Base-by-base conservation (phyloP, 2,329 filamentous ascomycete genomes). In the Stagonosporopsis vannaccii region DNA sequence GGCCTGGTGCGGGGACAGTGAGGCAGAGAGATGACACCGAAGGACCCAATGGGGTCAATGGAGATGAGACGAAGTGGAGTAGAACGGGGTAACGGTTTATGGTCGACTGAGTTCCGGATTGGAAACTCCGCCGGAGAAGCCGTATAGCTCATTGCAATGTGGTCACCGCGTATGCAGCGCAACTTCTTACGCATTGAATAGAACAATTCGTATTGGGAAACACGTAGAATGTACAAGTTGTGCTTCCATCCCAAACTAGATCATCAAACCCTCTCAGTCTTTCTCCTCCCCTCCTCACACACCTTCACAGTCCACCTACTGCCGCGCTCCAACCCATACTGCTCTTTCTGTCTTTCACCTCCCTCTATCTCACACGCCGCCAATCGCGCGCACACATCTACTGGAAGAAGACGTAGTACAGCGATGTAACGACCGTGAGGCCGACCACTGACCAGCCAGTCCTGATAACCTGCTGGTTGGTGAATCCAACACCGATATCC, bases 401-500 rank as follows among this genome's bases (percentile, higher is more conserved):
- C 51, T 28, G 59, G 26, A 69, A 47, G 53, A 74, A 67, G 28
- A 66, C 51, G 59, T 72, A 74, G 66, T 75, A 76, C 37, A 73
- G 39, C 36, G 63, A 57, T n/a, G 49, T 48, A 9, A 80, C 75
- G 42, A 81, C 76, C 58, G 80, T 86, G 67, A 86, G 62, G 3
- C 81, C 87, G 51, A 90, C 76, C 28, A 85, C 85, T 36, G 80
- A 72, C 85, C 87, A 90, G 15, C 88, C 88, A 1, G 85, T 87
- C 76, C 79, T 80, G 65, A 86, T 84, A 58, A 91, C 87, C 69
- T 83, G 79, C 76, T 83, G 79, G 73, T 90, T 90, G 68, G 79
- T 83, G 59, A 91, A 83, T 46, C 82, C 80, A 66, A 79, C 79
- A 47, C 86, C 87, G 35, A 83, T 76, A 80, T 91, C 89, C 89